Conservation (phyloP, 768 basidiomycete genomes). For the Lanmaoa pseudosensibilis region DNA sequence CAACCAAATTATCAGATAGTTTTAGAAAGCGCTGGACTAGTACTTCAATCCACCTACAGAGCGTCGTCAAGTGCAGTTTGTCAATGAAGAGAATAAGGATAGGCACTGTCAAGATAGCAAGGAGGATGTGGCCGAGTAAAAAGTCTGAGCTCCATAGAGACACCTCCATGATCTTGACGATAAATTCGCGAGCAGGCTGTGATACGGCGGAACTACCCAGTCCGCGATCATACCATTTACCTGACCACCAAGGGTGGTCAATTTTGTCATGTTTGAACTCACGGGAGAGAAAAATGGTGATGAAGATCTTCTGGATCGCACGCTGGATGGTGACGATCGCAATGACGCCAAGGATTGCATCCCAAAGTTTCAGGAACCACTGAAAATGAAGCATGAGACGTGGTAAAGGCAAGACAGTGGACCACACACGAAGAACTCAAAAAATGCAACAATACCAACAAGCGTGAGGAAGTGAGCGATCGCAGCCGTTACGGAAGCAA, state of each 20-base stretch:
- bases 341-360: constrained; percentile 91
- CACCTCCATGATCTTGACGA: constrained; percentile 99
- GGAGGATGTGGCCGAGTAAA: constrained; percentile 77
- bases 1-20: constrained; percentile 73
- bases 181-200: constrained; percentile 94
- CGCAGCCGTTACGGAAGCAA: constrained; percentile 91
- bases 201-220: constrained; percentile 90
- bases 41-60: constrained; percentile 57
- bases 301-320: constrained; percentile 90
- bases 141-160: constrained; percentile 96
- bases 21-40: not conserved
- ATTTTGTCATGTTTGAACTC: constrained; percentile 99
- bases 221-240: constrained; percentile 95
- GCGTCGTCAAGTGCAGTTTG: constrained; percentile 87
- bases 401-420: constrained; percentile 32
- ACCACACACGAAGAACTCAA: constrained; percentile 88
- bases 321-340: constrained; percentile 88
- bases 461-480: constrained; percentile 83
- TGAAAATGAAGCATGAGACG: constrained; percentile 31
- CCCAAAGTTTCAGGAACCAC: constrained; percentile 98
- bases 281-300: constrained; percentile 90
- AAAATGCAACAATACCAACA: constrained; percentile 83
- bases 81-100: constrained; percentile 86
- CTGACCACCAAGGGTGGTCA: constrained; percentile 99
- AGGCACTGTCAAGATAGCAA: constrained; percentile 84